Evolutionary conservation across 805 yeast species (phyloP).

Genomic region (Ogataea saltuana): DNA sequence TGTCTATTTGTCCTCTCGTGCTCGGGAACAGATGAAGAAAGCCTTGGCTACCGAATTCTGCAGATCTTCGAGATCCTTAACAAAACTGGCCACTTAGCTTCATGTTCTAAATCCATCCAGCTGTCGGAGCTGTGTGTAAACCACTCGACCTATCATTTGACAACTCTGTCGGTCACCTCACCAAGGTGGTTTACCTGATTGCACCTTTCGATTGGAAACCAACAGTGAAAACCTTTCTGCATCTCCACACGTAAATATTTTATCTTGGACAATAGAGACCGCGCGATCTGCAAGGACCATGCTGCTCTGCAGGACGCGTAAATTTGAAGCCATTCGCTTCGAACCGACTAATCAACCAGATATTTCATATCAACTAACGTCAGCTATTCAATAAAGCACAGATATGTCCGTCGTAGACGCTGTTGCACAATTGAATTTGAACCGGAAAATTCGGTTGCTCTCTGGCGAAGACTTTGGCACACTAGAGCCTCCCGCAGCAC

Average conservation of each 20-base stretch:
- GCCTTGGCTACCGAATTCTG: constrained; percentile 18
- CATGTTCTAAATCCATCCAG: constrained; percentile 21
- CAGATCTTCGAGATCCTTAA: constrained; percentile 23
- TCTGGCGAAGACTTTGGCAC: constrained; percentile 34
- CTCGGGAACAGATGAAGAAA: constrained; percentile 6
- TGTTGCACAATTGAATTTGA: constrained; percentile 22
- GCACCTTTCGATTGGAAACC: background rate
- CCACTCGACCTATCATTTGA: constrained; percentile 17
- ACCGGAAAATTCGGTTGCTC: constrained; percentile 32
- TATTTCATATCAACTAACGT: too few relatives aligned
- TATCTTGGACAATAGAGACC: too few relatives aligned
- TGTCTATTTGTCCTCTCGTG: constrained; percentile 26
- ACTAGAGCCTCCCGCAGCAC: constrained; percentile 36
- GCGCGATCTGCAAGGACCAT: too few relatives aligned
- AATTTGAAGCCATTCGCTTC: background rate
- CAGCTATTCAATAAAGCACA: too few relatives aligned
- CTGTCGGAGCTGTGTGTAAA: constrained; percentile 32
- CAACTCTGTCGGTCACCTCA: background rate
- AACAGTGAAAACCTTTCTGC: background rate
- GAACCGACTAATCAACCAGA: too few relatives aligned
- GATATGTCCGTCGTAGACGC: background rate
- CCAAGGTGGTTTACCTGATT: background rate
- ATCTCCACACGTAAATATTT: background rate
- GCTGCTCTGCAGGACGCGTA: too few relatives aligned
- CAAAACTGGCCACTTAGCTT: constrained; percentile 30